phyloP scores from a whole-genome alignment of 2,329 filamentous ascomycete genomes.

The Cladosporium phlei region DNA sequence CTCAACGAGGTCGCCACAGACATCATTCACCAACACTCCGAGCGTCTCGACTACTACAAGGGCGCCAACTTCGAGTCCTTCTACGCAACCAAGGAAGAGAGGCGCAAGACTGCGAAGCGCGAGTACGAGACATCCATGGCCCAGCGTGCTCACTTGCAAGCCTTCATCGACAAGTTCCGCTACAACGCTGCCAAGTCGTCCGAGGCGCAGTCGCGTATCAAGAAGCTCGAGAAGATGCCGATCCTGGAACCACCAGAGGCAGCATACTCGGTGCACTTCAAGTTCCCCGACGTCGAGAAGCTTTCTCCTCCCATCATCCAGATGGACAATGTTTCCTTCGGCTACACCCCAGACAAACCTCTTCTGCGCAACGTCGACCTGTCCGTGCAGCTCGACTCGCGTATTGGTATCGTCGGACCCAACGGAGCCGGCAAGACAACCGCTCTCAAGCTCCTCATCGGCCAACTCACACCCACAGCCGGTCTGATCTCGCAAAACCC shows the following conservation, averaged over 20 bases:
- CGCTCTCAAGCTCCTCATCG: conserved; percentile 93
- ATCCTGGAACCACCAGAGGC: conserved; percentile 82
- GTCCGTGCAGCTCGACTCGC: conserved; percentile 94
- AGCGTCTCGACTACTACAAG: conserved; percentile 97
- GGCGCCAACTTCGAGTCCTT: conserved; percentile 94
- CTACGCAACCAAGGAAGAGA: conserved; percentile 95
- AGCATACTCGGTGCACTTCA: conserved; percentile 95
- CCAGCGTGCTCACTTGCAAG: conserved; percentile 85
- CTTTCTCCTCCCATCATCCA: conserved; percentile 96
- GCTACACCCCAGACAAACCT: conserved; percentile 74
- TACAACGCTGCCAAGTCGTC: conserved; percentile 99
- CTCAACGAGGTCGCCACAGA: conserved; percentile 98
- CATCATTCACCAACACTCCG: conserved; percentile 97
- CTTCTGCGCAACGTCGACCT: conserved; percentile 84
- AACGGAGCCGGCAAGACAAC: conserved; percentile 99
- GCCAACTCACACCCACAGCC: conserved; percentile 68
- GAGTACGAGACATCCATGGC: conserved; percentile 99
- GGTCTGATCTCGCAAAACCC: conserved; percentile 86
- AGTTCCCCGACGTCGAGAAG: conserved; percentile 96
- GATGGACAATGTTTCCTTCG: conserved; percentile 89
- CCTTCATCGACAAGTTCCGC: conserved; percentile 99
- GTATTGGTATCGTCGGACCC: conserved; percentile 97
- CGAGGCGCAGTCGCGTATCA: conserved; percentile 96
- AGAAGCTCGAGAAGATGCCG: conserved; percentile 97
- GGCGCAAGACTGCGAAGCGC: conserved; percentile 90